These are phyloP conservation scores for Colletotrichum costaricense DNA, from an alignment of 2,329 filamentous ascomycete genomes.

Conservation along the genomic window DNA sequence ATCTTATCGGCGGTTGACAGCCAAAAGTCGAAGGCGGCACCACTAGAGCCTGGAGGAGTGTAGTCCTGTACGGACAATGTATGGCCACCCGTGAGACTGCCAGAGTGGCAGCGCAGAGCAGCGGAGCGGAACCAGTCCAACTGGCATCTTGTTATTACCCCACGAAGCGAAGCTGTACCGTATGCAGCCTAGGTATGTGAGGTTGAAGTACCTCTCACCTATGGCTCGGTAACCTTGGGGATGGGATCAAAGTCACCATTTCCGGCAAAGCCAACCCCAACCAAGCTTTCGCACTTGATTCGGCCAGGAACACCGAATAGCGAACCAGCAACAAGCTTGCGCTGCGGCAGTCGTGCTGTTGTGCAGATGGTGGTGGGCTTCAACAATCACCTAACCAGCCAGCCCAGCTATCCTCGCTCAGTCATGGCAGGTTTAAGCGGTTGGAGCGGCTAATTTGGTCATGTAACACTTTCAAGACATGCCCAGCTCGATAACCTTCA, in stretches of 20 bases:
- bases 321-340: not conserved
- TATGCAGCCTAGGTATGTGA: not conserved
- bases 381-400: not conserved
- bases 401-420: not conserved
- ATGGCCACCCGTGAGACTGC: not conserved
- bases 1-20: not conserved
- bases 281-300: not conserved
- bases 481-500: conserved; percentile 17
- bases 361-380: not conserved
- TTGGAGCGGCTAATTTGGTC: conserved; percentile 37
- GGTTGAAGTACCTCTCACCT: not conserved
- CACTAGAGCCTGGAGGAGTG: not conserved
- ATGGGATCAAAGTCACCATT: no score
- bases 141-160: no score
- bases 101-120: conserved; percentile 5
- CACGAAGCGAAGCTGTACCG: not conserved
- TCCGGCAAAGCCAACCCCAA: not conserved
- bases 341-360: not conserved
- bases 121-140: not conserved
- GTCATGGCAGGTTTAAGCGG: conserved; percentile 33
- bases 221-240: not conserved
- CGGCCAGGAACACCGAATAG: not conserved
- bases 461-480: conserved; percentile 32
- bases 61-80: not conserved
- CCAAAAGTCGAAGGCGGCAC: not conserved